phyloP scores from a whole-genome alignment of 345 rosid species.

The Angophora floribunda region DNA sequence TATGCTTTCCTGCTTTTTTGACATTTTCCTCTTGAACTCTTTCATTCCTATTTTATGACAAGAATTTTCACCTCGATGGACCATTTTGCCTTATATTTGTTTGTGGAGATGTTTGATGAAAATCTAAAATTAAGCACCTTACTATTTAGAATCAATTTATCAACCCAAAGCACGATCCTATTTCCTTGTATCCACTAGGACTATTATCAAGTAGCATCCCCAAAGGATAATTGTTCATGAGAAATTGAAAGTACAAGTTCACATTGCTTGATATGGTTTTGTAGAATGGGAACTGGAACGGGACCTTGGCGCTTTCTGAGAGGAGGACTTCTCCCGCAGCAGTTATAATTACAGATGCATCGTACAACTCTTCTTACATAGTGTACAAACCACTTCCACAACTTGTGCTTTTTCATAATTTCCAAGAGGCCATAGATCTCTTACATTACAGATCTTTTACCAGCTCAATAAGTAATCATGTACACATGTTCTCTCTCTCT shows the following conservation, averaged over 20 bases:
- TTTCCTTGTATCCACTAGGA: not conserved
- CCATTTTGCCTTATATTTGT: not conserved
- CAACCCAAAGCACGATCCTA: not conserved
- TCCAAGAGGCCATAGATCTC: not conserved
- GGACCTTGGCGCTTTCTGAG: constrained; percentile 82
- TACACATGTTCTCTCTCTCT: not conserved
- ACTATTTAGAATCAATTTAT: not conserved
- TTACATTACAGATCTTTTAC: not conserved
- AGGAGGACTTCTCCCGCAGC: constrained; percentile 13
- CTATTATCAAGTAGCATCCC: not conserved
- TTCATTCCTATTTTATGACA: too few species aligned
- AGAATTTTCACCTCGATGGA: not conserved
- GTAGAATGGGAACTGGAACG: constrained; percentile 84
- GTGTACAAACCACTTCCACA: not conserved
- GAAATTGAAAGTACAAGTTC: not conserved
- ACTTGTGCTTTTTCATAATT: not conserved
- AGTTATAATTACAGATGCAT: not conserved
- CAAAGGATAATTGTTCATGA: not conserved
- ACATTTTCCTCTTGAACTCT: not conserved
- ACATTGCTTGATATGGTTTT: not conserved
- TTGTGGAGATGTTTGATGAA: not conserved
- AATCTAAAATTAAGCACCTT: not conserved
- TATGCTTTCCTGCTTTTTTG: not conserved
- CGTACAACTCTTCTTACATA: not conserved
- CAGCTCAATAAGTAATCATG: not conserved